phyloP scores from a whole-genome alignment of 345 rosid genomes.

The Leavenworthia alabamica region DNA sequence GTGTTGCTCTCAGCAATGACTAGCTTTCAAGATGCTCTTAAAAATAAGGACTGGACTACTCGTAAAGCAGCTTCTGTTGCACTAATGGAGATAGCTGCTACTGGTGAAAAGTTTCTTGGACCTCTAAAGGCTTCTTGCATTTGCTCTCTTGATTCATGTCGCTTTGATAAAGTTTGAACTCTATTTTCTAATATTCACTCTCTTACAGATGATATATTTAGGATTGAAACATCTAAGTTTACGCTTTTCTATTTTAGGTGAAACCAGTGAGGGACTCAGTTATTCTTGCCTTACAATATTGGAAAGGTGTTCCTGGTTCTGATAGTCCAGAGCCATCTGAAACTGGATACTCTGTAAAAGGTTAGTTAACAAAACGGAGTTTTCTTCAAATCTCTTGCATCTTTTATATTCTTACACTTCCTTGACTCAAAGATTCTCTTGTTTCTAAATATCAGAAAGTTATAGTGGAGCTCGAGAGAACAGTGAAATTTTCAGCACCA shows the following conservation, averaged over 20 bases:
- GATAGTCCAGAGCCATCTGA: slow-evolving; percentile 68
- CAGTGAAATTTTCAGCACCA: slow-evolving; percentile 48
- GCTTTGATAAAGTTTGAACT: slow-evolving; percentile 79
- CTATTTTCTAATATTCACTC: background rate
- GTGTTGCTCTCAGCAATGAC: slow-evolving; percentile 57
- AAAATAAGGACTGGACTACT: slow-evolving; percentile 74
- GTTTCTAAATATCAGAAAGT: slow-evolving; percentile 43
- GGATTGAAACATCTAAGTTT: slow-evolving; percentile 1
- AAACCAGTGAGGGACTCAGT: slow-evolving; percentile 91
- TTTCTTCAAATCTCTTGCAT: background rate
- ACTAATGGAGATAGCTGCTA: slow-evolving; percentile 65
- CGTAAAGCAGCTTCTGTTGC: slow-evolving; percentile 91
- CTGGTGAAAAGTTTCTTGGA: slow-evolving; percentile 58
- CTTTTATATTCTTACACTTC: background rate
- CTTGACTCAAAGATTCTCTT: background rate
- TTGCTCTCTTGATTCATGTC: slow-evolving; percentile 72
- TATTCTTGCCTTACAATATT: slow-evolving; percentile 62
- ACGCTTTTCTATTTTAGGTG: slow-evolving; percentile 45
- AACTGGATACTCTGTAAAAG: slow-evolving; percentile 74
- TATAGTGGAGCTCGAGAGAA: slow-evolving; percentile 45
- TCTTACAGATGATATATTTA: background rate
- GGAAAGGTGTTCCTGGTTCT: slow-evolving; percentile 65
- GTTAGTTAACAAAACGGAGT: slow-evolving; percentile 20
- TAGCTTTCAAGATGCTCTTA: slow-evolving; percentile 73
- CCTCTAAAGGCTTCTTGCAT: slow-evolving; percentile 66